Percentiles rank a stretch among this genome's conserved stretches.
Evolutionary conservation across 805 yeast genomes (phyloP).

Genomic region (Metschnikowia koreensis): DNA sequence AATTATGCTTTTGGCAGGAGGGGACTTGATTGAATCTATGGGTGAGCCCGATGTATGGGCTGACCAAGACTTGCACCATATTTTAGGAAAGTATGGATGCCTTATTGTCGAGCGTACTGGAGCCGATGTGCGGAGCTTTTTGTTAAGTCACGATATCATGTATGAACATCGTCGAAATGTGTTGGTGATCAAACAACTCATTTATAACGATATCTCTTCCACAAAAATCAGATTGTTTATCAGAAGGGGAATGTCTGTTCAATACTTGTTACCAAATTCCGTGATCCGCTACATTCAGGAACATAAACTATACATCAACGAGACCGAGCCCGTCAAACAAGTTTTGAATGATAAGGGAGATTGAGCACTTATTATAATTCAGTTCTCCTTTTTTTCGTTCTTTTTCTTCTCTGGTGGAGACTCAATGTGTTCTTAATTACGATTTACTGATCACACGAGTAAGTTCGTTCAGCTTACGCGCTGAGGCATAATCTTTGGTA

Average conservation of each 20-base stretch:
- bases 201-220: conserved; percentile 92
- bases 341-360: conserved; percentile 48
- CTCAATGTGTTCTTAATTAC: not conserved
- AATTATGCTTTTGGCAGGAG: conserved; percentile 95
- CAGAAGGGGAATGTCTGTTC: conserved; percentile 95
- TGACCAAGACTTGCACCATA: conserved; percentile 90
- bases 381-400: not conserved
- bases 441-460: not conserved
- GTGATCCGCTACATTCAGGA: conserved; percentile 95
- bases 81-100: conserved; percentile 94
- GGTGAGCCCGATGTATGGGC: conserved; percentile 99
- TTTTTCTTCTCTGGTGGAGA: not conserved
- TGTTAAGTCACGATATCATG: conserved; percentile 93
- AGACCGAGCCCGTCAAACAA: conserved; percentile 91
- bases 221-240: conserved; percentile 91
- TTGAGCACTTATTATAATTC: conserved; percentile 2
- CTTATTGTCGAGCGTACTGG: conserved; percentile 96
- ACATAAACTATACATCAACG: conserved; percentile 78
- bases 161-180: conserved; percentile 94
- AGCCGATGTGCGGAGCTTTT: conserved; percentile 87
- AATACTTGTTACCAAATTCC: conserved; percentile 87
- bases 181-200: conserved; percentile 90
- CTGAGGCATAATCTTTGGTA: not conserved
- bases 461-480: not conserved
- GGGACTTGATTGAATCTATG: conserved; percentile 96